These are phyloP conservation scores for Paraphoma sp. DNA, from an alignment of 2,329 filamentous ascomycete species.

Conservation along the genomic window DNA sequence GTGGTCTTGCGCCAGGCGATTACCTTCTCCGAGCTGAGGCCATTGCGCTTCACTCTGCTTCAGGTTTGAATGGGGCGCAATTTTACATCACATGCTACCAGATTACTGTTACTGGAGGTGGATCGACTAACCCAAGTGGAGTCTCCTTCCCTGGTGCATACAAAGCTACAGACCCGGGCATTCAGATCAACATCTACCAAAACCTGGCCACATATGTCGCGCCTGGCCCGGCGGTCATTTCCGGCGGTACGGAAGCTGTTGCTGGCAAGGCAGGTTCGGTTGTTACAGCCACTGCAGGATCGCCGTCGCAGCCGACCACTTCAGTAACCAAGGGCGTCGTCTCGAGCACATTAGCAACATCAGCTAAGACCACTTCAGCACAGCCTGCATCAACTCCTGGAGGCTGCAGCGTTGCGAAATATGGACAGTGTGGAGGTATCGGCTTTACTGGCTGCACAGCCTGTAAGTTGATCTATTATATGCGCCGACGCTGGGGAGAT, in stretches of 20 bases:
- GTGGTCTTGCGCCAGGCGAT: constrained; percentile 49
- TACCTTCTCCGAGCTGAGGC: constrained; percentile 55
- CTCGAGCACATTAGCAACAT: constrained; percentile 14
- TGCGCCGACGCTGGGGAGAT: not conserved
- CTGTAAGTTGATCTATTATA: constrained; percentile 12
- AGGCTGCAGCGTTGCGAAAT: constrained; percentile 28
- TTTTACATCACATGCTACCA: constrained; percentile 57
- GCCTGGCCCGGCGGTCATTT: constrained; percentile 56
- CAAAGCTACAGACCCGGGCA: constrained; percentile 34
- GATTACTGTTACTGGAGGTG: constrained; percentile 38
- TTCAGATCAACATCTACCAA: constrained; percentile 65
- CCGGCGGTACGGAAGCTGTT: constrained; percentile 35
- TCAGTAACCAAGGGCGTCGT: constrained; percentile 10
- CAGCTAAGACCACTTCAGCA: constrained; percentile 9
- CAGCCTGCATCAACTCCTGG: constrained; percentile 21
- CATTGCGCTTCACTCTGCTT: constrained; percentile 52
- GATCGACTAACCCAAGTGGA: constrained; percentile 42
- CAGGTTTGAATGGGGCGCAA: constrained; percentile 42
- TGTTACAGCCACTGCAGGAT: constrained; percentile 25
- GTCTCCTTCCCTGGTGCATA: constrained; percentile 52
- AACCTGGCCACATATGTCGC: constrained; percentile 56
- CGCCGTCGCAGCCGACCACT: constrained; percentile 11
- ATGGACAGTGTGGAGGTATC: constrained; percentile 42
- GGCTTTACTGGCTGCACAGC: constrained; percentile 26
- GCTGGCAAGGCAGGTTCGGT: constrained; percentile 34